These are phyloP conservation scores for Sporothrix sp. DNA, from an alignment of 2,329 filamentous ascomycete genomes.

Conservation along the genomic window DNA sequence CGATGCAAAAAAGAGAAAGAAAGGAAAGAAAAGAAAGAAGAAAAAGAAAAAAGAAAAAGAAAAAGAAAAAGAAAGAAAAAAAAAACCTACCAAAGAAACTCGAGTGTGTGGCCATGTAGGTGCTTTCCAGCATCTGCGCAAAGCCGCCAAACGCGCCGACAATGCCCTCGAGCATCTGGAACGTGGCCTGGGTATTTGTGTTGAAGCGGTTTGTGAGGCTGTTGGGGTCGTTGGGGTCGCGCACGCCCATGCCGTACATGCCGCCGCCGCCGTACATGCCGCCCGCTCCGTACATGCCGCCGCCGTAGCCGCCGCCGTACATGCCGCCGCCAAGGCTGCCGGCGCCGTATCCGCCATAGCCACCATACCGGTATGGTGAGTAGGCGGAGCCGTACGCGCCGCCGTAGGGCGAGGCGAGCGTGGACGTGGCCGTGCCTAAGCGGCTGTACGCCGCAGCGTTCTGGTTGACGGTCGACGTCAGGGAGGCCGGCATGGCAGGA, in stretches of 20 bases:
- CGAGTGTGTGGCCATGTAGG: slow-evolving; percentile 98
- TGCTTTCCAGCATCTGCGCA: slow-evolving; percentile 98
- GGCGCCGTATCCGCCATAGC: slow-evolving; percentile 26
- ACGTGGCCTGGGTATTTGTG: slow-evolving; percentile 90
- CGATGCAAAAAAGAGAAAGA: not conserved
- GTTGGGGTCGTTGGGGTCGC: slow-evolving; percentile 75
- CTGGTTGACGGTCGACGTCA: slow-evolving; percentile 73
- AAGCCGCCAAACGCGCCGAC: slow-evolving; percentile 96
- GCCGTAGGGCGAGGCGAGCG: slow-evolving; percentile 18
- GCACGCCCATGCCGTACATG: slow-evolving; percentile 34
- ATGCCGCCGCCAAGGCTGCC: slow-evolving; percentile 31
- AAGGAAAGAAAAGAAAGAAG: not conserved
- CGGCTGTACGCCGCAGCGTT: slow-evolving; percentile 76
- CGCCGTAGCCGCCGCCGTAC: slow-evolving; percentile 38
- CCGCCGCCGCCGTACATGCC: slow-evolving; percentile 29
- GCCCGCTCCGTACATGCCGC: slow-evolving; percentile 43
- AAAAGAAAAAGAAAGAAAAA: not conserved
- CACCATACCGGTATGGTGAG: slow-evolving; percentile 40
- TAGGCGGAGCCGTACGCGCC: slow-evolving; percentile 31
- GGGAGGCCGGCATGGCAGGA: slow-evolving; percentile 69
- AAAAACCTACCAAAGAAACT: slow-evolving; percentile 75
- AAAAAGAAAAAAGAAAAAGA: not conserved
- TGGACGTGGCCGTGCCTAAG: slow-evolving; percentile 26
- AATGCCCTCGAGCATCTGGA: slow-evolving; percentile 96
- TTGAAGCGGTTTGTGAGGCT: slow-evolving; percentile 93